These are phyloP conservation scores for Camelina neglecta DNA, from an alignment of 345 rosid species.

Conservation along the genomic window DNA sequence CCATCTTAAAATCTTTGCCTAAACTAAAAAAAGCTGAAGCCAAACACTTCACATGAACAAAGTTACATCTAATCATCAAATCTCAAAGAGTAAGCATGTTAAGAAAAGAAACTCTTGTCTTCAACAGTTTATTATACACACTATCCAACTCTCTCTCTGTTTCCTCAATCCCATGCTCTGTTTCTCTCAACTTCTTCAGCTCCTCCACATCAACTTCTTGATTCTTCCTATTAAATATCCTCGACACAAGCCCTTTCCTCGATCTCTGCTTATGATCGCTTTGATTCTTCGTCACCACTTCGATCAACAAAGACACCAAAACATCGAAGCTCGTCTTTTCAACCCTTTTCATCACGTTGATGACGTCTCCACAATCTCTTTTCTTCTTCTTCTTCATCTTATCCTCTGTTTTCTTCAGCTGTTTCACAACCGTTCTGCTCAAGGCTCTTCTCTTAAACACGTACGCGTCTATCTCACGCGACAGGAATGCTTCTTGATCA, in stretches of 20 bases:
- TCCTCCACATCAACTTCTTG: constrained; percentile 30
- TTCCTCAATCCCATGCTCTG: constrained; percentile 47
- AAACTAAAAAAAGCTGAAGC: background rate
- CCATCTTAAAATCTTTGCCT: background rate
- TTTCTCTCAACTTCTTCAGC: constrained; percentile 41
- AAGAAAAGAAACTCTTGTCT: constrained; percentile 55
- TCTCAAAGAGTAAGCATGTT: constrained; percentile 45
- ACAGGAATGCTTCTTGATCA: constrained; percentile 24
- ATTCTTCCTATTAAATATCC: constrained; percentile 37
- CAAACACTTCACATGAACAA: background rate
- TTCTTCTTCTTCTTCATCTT: constrained; percentile 32
- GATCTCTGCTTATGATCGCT: background rate
- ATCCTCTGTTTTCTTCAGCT: constrained; percentile 40
- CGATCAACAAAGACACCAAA: constrained; percentile 41
- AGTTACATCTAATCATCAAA: constrained; percentile 3
- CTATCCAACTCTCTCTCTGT: constrained; percentile 51
- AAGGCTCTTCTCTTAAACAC: constrained; percentile 43
- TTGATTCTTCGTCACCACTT: constrained; percentile 16
- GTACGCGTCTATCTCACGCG: constrained; percentile 37
- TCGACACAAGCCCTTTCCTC: constrained; percentile 28
- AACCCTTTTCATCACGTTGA: constrained; percentile 42
- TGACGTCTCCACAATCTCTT: constrained; percentile 12
- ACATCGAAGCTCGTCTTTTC: constrained; percentile 40
- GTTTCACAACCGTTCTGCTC: constrained; percentile 31
- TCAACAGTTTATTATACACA: constrained; percentile 48